A percentile compares a stretch with the other conserved stretches of the same genome.
These are phyloP conservation scores for Avena atlantica DNA, from an alignment of 176 grass and related monocot species.

Conservation along the genomic window DNA sequence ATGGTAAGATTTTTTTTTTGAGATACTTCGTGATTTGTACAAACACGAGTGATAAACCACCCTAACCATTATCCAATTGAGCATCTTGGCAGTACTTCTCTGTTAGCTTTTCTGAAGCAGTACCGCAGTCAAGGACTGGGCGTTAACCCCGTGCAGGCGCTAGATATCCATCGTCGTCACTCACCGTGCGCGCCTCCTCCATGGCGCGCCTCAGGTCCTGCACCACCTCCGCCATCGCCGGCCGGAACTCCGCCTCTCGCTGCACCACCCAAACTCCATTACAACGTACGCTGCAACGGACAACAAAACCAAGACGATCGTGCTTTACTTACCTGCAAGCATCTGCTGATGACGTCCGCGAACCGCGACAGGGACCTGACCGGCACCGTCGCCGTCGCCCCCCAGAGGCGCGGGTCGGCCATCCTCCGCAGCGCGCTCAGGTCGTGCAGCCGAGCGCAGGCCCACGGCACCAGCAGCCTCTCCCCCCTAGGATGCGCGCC, in stretches of 20 bases:
- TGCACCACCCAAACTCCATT: constrained; percentile 23
- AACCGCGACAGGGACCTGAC: constrained; percentile 70
- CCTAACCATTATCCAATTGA: neutral
- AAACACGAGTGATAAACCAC: too few relatives aligned
- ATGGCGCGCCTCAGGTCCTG: constrained; percentile 54
- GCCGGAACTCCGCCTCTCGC: constrained; percentile 63
- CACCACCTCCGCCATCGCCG: constrained; percentile 57
- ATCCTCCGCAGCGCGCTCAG: constrained; percentile 56
- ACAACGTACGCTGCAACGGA: neutral
- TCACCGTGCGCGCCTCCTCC: neutral
- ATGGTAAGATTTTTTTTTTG: too few relatives aligned
- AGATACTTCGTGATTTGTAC: too few relatives aligned
- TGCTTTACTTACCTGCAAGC: constrained; percentile 48
- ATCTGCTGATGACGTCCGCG: constrained; percentile 68
- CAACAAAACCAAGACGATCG: neutral
- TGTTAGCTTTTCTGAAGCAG: neutral
- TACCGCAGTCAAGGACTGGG: too few relatives aligned
- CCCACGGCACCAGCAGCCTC: constrained; percentile 62
- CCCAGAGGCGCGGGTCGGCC: constrained; percentile 53
- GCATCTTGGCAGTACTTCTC: neutral
- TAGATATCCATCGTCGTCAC: neutral
- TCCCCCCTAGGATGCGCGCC: constrained; percentile 43
- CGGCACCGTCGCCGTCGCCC: neutral
- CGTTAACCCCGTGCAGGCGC: neutral
- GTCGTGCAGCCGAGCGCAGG: constrained; percentile 60